These are phyloP conservation scores for Lumnitzera littorea DNA, from an alignment of 345 rosid genomes.

Conservation along the genomic window DNA sequence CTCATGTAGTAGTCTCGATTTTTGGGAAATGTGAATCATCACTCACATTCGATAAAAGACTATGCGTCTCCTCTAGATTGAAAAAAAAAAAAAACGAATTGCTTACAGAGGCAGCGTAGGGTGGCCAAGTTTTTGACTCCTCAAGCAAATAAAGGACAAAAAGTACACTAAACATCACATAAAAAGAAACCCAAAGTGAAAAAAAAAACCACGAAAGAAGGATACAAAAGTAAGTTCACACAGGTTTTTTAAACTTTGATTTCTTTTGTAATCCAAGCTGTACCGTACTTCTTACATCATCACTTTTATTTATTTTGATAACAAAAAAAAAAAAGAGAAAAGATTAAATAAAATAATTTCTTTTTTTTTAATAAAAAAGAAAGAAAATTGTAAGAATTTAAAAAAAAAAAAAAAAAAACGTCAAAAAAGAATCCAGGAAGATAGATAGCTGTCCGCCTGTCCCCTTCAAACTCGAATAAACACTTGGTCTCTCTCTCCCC, in stretches of 20 bases:
- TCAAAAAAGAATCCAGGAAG: background rate
- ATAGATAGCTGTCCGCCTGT: conserved; percentile 18
- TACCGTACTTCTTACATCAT: background rate
- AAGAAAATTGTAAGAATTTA: no score
- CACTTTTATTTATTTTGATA: background rate
- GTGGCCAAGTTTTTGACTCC: no score
- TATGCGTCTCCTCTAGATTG: no score
- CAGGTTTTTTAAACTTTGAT: background rate
- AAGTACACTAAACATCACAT: background rate
- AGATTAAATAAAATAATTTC: no score
- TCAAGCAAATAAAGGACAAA: no score
- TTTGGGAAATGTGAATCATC: no score
- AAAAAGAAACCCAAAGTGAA: conserved; percentile 5
- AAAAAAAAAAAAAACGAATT: no score
- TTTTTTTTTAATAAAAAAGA: no score
- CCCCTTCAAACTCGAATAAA: conserved; percentile 19
- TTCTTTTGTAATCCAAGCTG: background rate
- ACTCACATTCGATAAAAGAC: no score
- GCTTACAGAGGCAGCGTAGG: no score
- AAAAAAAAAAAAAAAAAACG: background rate
- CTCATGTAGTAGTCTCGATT: no score
- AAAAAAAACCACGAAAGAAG: background rate
- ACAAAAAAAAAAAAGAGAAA: background rate
- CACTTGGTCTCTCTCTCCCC: background rate
- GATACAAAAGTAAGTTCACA: background rate